Conservation (phyloP, 495 filamentous ascomycete species). For the Aspergillus affinis region DNA sequence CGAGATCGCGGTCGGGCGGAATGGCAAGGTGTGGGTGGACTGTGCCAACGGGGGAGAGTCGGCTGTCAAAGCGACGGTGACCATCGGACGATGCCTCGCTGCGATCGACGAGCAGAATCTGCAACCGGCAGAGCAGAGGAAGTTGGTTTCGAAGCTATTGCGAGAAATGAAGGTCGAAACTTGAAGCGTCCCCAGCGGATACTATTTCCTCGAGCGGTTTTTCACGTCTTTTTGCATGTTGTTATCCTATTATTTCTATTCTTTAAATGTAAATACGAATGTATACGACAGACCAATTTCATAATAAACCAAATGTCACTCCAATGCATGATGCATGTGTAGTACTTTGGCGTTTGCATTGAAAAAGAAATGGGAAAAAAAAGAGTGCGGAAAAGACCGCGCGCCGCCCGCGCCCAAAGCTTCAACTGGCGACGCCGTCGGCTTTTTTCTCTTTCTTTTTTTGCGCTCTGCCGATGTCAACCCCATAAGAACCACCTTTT, state of each 20-base stretch:
- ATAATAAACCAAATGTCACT: background rate
- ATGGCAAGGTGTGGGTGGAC: constrained; percentile 90
- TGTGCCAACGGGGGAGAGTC: constrained; percentile 58
- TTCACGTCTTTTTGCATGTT: background rate
- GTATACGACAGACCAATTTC: background rate
- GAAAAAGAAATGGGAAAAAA: background rate
- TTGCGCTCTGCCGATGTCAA: background rate
- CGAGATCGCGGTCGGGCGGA: constrained; percentile 92
- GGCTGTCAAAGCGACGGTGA: constrained; percentile 61
- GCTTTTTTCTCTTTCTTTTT: background rate
- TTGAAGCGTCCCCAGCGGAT: constrained; percentile 14
- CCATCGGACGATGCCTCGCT: constrained; percentile 76
- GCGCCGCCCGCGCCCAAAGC: background rate
- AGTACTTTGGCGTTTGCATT: background rate
- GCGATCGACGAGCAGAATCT: constrained; percentile 71
- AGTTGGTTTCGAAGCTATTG: constrained; percentile 69
- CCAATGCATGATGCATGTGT: background rate
- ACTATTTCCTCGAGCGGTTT: background rate
- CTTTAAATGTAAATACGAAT: background rate
- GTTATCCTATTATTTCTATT: background rate
- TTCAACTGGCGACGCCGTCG: background rate
- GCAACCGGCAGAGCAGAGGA: constrained; percentile 71
- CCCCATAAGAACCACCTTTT: background rate
- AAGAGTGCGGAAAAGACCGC: too few relatives aligned
- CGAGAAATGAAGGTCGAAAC: constrained; percentile 46